Percentiles rank a stretch among this genome's conserved stretches.
Evolutionary conservation across 2,329 filamentous ascomycete species (phyloP).

Genomic region (Microsporum audouinii): DNA sequence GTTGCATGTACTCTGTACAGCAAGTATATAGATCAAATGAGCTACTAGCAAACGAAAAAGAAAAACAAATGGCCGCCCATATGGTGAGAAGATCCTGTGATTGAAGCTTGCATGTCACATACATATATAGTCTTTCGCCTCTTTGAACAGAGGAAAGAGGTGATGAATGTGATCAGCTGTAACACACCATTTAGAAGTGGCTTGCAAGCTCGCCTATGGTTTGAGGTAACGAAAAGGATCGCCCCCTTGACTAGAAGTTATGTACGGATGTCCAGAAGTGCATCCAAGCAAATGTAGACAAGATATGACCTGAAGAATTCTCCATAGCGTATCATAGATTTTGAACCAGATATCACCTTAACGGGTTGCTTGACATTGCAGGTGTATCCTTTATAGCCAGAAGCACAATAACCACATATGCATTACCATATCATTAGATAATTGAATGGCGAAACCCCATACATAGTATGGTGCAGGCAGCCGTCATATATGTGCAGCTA

Average conservation of each 20-base stretch:
- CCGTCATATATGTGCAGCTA: not conserved
- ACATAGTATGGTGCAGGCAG: not conserved
- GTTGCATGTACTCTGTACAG: not conserved
- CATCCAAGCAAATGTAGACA: not conserved
- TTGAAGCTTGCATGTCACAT: conserved; percentile 4
- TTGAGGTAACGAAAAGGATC: not conserved
- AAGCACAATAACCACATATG: too few relatives aligned
- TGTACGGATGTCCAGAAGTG: not conserved
- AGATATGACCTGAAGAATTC: not conserved
- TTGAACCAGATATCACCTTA: not conserved
- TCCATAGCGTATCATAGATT: not conserved
- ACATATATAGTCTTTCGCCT: not conserved
- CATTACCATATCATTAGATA: not conserved
- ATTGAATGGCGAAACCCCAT: not conserved
- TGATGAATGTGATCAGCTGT: conserved; percentile 3
- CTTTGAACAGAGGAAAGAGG: not conserved
- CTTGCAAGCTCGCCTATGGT: not conserved
- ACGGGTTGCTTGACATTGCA: not conserved
- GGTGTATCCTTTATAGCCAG: not conserved
- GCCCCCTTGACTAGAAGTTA: not conserved
- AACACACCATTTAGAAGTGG: not conserved
- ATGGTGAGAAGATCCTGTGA: not conserved
- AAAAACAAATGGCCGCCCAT: not conserved
- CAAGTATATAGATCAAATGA: not conserved
- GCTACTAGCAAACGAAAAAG: not conserved